Evolutionary conservation across 129 eudicot genomes (phyloP).

Genomic region (Deinandra increscens): DNA sequence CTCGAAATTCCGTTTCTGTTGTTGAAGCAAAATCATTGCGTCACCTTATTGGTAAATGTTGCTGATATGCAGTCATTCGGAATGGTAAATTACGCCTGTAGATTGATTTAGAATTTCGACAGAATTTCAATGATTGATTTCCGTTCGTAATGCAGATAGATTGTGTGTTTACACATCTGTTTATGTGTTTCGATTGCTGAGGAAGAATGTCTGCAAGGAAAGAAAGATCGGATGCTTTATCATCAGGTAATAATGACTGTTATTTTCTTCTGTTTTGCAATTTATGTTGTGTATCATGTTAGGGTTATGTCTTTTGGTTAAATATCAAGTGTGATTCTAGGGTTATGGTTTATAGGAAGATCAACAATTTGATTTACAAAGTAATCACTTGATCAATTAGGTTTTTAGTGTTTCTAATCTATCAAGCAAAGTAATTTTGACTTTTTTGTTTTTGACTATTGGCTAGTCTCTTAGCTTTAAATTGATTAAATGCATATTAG

Average conservation of each 20-base stretch:
- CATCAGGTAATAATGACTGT: conserved; percentile 14
- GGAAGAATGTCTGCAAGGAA: conserved; percentile 25
- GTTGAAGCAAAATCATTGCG: neutral
- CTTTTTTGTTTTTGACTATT: neutral
- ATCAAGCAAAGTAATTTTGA: conserved; percentile 4
- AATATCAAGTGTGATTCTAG: conserved; percentile 23
- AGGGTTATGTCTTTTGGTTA: conserved; percentile 12
- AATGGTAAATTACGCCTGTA: conserved; percentile 28
- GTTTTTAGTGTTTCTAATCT: neutral
- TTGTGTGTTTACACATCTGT: conserved; percentile 22
- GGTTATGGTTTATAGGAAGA: neutral
- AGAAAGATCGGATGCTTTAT: conserved; percentile 12
- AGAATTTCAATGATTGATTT: neutral
- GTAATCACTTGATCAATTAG: neutral
- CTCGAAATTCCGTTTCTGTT: conserved; percentile 14
- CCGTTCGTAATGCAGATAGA: conserved; percentile 19
- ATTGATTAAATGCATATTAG: too few species aligned
- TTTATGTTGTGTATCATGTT: conserved; percentile 9
- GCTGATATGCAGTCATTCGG: conserved; percentile 11
- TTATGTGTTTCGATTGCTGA: conserved; percentile 19
- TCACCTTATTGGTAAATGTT: conserved; percentile 8
- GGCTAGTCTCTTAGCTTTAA: neutral
- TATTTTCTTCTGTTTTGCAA: neutral
- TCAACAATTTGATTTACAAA: too few species aligned
- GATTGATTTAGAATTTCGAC: conserved; percentile 7